Conservation (phyloP, 352 stramenopile genomes). For the Phytophthora colocasiae region DNA sequence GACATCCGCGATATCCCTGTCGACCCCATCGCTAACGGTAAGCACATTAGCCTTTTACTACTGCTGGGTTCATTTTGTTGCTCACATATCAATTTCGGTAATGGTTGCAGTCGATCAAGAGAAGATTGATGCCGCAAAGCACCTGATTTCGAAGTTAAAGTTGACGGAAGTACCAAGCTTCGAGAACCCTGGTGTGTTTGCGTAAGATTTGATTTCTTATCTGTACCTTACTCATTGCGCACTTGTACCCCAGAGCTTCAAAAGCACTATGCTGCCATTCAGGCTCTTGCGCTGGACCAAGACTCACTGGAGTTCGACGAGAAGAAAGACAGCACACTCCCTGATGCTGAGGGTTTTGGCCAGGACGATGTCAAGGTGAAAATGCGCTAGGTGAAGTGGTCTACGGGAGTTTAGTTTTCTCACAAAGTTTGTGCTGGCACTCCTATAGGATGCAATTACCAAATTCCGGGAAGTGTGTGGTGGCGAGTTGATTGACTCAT, state of each 20-base stretch:
- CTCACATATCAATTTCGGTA: neutral
- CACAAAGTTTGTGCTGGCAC: neutral
- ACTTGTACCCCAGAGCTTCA: slow-evolving; percentile 63
- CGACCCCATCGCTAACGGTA: slow-evolving; percentile 49
- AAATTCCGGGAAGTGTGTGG: slow-evolving; percentile 58
- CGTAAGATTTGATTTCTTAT: too few species aligned
- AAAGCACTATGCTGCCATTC: slow-evolving; percentile 85
- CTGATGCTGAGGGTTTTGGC: slow-evolving; percentile 73
- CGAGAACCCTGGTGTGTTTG: slow-evolving; percentile 72
- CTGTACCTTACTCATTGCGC: neutral
- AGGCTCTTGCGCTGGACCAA: slow-evolving; percentile 78
- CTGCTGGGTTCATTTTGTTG: neutral
- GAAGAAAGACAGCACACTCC: slow-evolving; percentile 75
- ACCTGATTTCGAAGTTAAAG: slow-evolving; percentile 77
- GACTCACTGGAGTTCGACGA: slow-evolving; percentile 83
- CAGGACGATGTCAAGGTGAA: slow-evolving; percentile 72
- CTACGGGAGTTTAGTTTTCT: too few species aligned
- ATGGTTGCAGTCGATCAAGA: slow-evolving; percentile 46
- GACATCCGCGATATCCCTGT: slow-evolving; percentile 78
- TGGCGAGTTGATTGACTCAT: slow-evolving; percentile 56
- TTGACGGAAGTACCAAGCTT: slow-evolving; percentile 77
- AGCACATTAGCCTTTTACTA: neutral
- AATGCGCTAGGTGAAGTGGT: neutral
- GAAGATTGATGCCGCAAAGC: slow-evolving; percentile 69
- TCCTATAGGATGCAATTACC: slow-evolving; percentile 49